Percentiles rank a stretch among this genome's conserved stretches.
Conservation (phyloP, 2,329 filamentous ascomycete species). For the Elsinoe batatas region DNA sequence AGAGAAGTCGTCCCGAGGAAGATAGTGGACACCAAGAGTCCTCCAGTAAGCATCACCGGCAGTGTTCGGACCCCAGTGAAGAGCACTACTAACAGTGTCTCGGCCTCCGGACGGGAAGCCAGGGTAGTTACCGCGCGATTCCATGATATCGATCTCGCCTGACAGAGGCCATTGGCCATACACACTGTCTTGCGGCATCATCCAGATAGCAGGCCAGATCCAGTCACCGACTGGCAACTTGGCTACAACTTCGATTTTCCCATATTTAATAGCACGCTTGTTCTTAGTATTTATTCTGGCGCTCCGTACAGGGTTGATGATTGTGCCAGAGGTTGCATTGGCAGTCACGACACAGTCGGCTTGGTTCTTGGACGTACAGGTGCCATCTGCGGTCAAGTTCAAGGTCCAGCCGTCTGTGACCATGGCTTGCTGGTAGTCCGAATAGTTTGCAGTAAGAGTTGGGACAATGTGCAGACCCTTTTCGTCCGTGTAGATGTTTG, state of each 20-base stretch:
- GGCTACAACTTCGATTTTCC: constrained; percentile 45
- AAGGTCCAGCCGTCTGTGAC: constrained; percentile 22
- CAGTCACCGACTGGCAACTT: constrained; percentile 46
- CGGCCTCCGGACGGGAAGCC: constrained; percentile 33
- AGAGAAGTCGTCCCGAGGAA: constrained; percentile 30
- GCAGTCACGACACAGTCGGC: constrained; percentile 33
- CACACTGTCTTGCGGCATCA: constrained; percentile 40
- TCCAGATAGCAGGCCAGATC: constrained; percentile 45
- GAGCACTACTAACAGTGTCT: constrained; percentile 34
- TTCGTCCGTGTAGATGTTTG: constrained; percentile 40
- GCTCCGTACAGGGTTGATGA: constrained; percentile 42
- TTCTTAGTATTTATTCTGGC: constrained; percentile 41
- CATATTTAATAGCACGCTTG: constrained; percentile 40
- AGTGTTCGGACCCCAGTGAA: constrained; percentile 38
- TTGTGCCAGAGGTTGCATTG: constrained; percentile 35
- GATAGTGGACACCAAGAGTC: constrained; percentile 22
- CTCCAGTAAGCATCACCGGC: constrained; percentile 23
- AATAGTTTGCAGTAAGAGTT: constrained; percentile 36
- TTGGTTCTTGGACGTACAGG: constrained; percentile 32
- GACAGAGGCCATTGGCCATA: constrained; percentile 44
- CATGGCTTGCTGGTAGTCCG: constrained; percentile 29
- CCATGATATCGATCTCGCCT: constrained; percentile 47
- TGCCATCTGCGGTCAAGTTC: constrained; percentile 36
- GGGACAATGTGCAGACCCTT: constrained; percentile 47
- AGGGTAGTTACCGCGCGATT: constrained; percentile 39